Base-by-base conservation (phyloP, 2,329 filamentous ascomycete genomes). In the Nemania diffusa region DNA sequence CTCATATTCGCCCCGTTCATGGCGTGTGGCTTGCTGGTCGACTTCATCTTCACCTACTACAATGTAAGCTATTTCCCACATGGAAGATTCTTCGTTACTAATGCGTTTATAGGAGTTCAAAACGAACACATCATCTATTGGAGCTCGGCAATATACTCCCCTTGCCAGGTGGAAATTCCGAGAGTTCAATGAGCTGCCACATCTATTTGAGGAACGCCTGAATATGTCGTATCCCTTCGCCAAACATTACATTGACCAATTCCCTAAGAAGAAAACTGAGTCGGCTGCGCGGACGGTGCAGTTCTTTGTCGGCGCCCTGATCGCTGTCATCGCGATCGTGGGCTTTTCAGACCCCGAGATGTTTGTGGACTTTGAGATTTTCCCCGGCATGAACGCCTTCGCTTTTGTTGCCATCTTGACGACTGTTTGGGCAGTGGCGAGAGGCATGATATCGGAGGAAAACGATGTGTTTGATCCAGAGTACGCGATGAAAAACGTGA, bases 111-210 rank as follows among this genome's bases (percentile, higher is more conserved):
- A 93, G 91, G 95, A 99, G 83, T 97, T 97, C 76, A 94, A 97
- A 80, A 97, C 94, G 76, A 97, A 97, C 69, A 95, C 93, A 0
- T 90, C 93, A 0, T 90, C 94, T 69, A 87, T 97, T 42, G 92
- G 92, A n/a, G 91, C 93, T 17, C 90, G 96, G 46, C 91, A 94
- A 71, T 99, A 97, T 77, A 98, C 95, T 0, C 92, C 94, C 1
- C 87, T 97, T 57, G 96, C 96, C 0, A 92, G 97, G 78, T 99
- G 96, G 96, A 98, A 97, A 75, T 97, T 99, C 70, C 91, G 96
- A 55, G 95, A 98, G 78, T 99, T 98, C 85, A 99, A 99, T 75
- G 96, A 99, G 79, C 85, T 99, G 0, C 91, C 91, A 64, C 96
- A 99, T 79, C 85, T 98, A 1, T 99, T 98, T 74, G 88, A 94